Base-by-base conservation (phyloP, 2,329 filamentous ascomycete species). In the Epichloe typhina region DNA sequence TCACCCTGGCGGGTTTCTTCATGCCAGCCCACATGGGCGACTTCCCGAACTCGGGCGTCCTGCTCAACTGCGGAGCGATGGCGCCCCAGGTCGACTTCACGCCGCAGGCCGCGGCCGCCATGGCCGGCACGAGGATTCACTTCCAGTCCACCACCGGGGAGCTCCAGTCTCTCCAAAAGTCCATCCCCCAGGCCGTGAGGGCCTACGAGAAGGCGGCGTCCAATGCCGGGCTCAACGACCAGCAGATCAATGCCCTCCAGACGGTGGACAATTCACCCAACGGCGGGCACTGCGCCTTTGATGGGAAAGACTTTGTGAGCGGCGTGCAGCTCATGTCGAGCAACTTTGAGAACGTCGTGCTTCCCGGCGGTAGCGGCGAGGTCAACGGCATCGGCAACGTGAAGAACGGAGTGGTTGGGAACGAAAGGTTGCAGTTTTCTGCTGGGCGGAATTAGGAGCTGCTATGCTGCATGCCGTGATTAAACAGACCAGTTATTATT, bases 251-350 rank as follows among this genome's bases (percentile, higher is more conserved):
- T 33, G 61, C 66, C 3, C 59, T 78, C 50, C 76, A 79, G 66
- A 81, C 77, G 1, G 75, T 77, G 1, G 73, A 81, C 55, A 79
- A 77, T 55, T 70, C 71, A 3, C 76, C 77, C 2, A 63, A 67
- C 21, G 76, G 76, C 38, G 77, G 76, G 0, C 77, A 81, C 61
- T 81, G 77, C 64, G 76, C 69, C 49, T 81, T 81, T 52, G 77
- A 81, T 58, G 73, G 66, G 12, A 55, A 72, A 57, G 72, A 63
- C 9, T 81, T 80, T 55, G 71, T 72, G 9, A 70, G 66, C n/a
- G 76, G 77, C 11, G 72, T 80, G 35, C 76, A 80, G 65, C 65
- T 77, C n/a, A 72, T 80, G 65, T 65, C 73, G 8, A 65, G 73
- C 33, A 76, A 70, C 55, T 81, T 72, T 60, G 67, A 69, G 3